A percentile compares a stretch with the other conserved stretches of the same genome.
Evolutionary conservation across 208 protist species (phyloP).

Genomic region (Novymonas esmeraldas): DNA sequence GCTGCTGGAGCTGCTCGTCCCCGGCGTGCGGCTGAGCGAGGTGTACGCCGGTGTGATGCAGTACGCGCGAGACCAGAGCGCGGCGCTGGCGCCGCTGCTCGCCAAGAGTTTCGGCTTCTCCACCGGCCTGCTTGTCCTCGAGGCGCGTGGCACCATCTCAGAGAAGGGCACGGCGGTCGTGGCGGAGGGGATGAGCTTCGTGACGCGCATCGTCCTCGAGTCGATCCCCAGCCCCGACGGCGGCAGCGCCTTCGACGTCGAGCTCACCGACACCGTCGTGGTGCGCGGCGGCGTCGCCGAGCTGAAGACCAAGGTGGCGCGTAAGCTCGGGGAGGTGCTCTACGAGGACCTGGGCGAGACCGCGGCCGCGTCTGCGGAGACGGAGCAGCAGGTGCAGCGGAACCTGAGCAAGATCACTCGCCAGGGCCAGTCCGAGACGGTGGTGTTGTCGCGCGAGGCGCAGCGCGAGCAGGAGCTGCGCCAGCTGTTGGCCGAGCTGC

Average conservation of each 20-base stretch:
- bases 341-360: conserved; percentile 52
- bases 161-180: conserved; percentile 73
- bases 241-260: conserved; percentile 51
- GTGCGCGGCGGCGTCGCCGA: conserved; percentile 60
- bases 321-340: conserved; percentile 72
- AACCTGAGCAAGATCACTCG: conserved; percentile 81
- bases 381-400: conserved; percentile 9
- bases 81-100: conserved; percentile 49
- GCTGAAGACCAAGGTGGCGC: conserved; percentile 74
- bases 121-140: conserved; percentile 83
- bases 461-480: conserved; percentile 74
- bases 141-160: conserved; percentile 80
- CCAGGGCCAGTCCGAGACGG: conserved; percentile 68
- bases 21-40: conserved; percentile 57
- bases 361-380: conserved; percentile 18
- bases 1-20: conserved; percentile 60
- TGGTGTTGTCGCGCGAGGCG: conserved; percentile 72
- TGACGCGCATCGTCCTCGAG: conserved; percentile 79
- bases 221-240: conserved; percentile 35
- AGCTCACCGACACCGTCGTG: conserved; percentile 86
- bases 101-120: conserved; percentile 77
- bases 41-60: conserved; percentile 60
- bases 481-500: conserved; percentile 63
- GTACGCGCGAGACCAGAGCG: conserved; percentile 52
- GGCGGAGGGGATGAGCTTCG: conserved; percentile 82